These are phyloP conservation scores for Aspergillus vadensis DNA, from an alignment of 2,329 filamentous ascomycete species.

Conservation along the genomic window DNA sequence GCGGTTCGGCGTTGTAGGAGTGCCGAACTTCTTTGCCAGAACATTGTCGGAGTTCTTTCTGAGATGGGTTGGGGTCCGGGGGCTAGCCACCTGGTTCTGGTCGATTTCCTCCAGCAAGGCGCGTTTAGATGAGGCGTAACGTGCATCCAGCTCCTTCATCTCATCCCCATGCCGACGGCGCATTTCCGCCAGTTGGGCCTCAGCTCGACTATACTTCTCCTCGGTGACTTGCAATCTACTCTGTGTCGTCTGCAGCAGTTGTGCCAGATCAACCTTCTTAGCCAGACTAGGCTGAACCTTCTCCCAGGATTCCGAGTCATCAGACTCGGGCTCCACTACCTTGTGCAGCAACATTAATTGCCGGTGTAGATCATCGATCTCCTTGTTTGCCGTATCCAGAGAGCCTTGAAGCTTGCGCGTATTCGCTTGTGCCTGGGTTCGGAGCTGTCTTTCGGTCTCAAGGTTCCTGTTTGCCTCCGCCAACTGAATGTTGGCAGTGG, in stretches of 20 bases:
- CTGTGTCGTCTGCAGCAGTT: constrained; percentile 85
- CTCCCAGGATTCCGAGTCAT: constrained; percentile 68
- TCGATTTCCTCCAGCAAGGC: constrained; percentile 85
- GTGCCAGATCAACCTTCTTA: constrained; percentile 71
- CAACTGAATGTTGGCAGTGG: constrained; percentile 76
- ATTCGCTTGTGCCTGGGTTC: constrained; percentile 81
- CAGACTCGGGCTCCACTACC: constrained; percentile 77
- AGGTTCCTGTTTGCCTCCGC: constrained; percentile 87
- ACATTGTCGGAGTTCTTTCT: constrained; percentile 60
- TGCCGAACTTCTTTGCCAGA: constrained; percentile 65
- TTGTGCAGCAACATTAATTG: constrained; percentile 82
- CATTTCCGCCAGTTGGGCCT: constrained; percentile 77
- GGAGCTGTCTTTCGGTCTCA: constrained; percentile 85
- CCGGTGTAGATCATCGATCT: constrained; percentile 76
- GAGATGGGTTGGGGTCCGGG: constrained; percentile 72
- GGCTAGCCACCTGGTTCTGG: constrained; percentile 72
- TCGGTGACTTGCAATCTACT: constrained; percentile 82
- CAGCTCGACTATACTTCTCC: constrained; percentile 77
- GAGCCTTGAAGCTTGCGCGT: constrained; percentile 77
- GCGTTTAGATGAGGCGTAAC: constrained; percentile 66
- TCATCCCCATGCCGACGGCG: constrained; percentile 73
- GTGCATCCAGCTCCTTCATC: constrained; percentile 64
- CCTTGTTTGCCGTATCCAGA: constrained; percentile 76
- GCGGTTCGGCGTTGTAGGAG: constrained; percentile 75
- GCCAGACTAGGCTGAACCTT: constrained; percentile 68